Conservation (phyloP, 2,329 filamentous ascomycete genomes). For the Pleomassaria siparia region DNA sequence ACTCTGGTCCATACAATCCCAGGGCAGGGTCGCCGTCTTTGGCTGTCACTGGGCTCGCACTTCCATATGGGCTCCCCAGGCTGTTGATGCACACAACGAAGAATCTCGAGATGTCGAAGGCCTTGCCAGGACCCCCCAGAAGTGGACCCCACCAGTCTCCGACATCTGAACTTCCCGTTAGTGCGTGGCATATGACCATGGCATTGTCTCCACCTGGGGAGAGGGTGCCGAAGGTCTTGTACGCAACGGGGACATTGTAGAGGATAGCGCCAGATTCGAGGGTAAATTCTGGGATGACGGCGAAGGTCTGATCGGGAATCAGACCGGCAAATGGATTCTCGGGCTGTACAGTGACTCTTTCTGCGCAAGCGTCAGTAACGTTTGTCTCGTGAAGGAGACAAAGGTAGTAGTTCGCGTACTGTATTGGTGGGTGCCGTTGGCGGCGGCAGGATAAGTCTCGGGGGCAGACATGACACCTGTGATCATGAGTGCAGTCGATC, state of each 20-base stretch:
- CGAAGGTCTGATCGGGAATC: slow-evolving; percentile 86
- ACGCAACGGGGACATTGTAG: slow-evolving; percentile 69
- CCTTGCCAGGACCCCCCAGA: slow-evolving; percentile 73
- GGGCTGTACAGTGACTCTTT: slow-evolving; percentile 61
- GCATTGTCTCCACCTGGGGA: slow-evolving; percentile 61
- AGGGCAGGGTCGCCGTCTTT: slow-evolving; percentile 76
- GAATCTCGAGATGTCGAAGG: slow-evolving; percentile 80
- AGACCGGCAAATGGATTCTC: slow-evolving; percentile 89
- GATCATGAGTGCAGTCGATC: slow-evolving; percentile 10
- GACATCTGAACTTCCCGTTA: slow-evolving; percentile 84
- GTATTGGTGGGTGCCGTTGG: slow-evolving; percentile 28
- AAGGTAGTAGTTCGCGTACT: slow-evolving; percentile 15
- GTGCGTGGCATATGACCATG: slow-evolving; percentile 75
- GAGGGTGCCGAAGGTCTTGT: slow-evolving; percentile 63
- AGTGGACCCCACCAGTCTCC: slow-evolving; percentile 87
- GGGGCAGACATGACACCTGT: slow-evolving; percentile 20
- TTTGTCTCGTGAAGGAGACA: slow-evolving; percentile 8
- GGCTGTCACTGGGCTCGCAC: slow-evolving; percentile 83
- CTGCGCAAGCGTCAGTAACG: slow-evolving; percentile 28
- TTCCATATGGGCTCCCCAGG: slow-evolving; percentile 81
- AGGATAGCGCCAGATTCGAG: slow-evolving; percentile 89
- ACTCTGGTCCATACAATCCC: slow-evolving; percentile 89
- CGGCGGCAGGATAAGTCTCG: slow-evolving; percentile 7
- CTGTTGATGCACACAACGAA: slow-evolving; percentile 87
- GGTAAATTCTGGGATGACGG: slow-evolving; percentile 83